Evolutionary conservation across 1,284 basidiomycete genomes (phyloP).

Genomic region (Boletus sp.): DNA sequence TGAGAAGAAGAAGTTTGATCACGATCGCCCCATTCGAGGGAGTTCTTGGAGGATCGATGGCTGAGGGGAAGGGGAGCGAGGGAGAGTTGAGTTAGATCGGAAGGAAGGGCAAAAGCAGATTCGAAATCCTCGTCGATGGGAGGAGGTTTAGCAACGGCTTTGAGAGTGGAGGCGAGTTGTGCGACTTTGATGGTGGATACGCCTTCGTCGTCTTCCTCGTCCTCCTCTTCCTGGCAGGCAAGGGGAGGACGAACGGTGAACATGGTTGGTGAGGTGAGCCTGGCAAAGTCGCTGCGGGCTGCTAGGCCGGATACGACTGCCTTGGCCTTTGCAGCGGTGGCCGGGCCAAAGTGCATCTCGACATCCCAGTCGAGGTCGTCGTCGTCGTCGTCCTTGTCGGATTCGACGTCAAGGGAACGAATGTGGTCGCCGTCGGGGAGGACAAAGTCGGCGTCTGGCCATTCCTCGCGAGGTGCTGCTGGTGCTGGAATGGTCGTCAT

Average conservation of each 20-base stretch:
- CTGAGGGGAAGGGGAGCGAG: constrained; percentile 67
- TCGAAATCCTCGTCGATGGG: constrained; percentile 69
- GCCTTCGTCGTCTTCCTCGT: constrained; percentile 74
- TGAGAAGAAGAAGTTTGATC: constrained; percentile 77
- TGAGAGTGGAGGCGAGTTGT: constrained; percentile 41
- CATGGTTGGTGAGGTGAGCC: constrained; percentile 32
- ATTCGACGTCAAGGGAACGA: constrained; percentile 49
- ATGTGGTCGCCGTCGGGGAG: constrained; percentile 68
- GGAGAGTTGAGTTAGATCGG: constrained; percentile 71
- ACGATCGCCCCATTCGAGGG: constrained; percentile 79
- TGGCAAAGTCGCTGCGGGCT: constrained; percentile 31
- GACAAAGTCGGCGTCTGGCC: constrained; percentile 81
- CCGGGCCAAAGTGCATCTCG: constrained; percentile 64
- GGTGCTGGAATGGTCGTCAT: constrained; percentile 53
- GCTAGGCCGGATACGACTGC: constrained; percentile 37
- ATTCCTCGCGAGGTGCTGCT: constrained; percentile 63
- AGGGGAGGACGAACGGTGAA: constrained; percentile 65
- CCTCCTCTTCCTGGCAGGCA: constrained; percentile 43
- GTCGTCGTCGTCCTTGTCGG: constrained; percentile 59
- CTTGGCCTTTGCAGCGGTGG: constrained; percentile 49
- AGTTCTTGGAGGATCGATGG: constrained; percentile 72
- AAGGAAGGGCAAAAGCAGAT: constrained; percentile 71
- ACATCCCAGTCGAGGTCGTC: constrained; percentile 69
- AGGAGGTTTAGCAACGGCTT: constrained; percentile 32
- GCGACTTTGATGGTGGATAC: constrained; percentile 75